phyloP scores from a whole-genome alignment of 768 basidiomycete species.

The Lactarius vividus region DNA sequence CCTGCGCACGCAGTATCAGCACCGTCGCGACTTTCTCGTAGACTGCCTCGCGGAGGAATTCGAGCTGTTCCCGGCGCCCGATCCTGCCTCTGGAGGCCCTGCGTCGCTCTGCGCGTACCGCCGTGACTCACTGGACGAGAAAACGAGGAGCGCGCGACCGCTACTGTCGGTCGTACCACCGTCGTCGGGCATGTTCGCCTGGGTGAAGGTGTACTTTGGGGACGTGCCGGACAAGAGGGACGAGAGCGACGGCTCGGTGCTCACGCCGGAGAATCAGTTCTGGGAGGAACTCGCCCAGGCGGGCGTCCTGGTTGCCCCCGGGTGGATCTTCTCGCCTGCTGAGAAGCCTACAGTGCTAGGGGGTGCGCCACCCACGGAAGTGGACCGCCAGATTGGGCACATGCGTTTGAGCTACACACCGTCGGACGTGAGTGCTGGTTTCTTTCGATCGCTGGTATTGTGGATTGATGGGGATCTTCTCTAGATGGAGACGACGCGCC shows the following conservation, averaged over 20 bases:
- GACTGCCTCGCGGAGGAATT: slow-evolving; percentile 65
- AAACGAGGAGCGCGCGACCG: slow-evolving; percentile 30
- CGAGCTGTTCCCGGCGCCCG: slow-evolving; percentile 45
- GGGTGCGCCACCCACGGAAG: background rate
- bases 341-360: slow-evolving; percentile 29
- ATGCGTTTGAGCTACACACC: slow-evolving; percentile 59
- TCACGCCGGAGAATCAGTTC: slow-evolving; percentile 54
- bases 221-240: slow-evolving; percentile 46
- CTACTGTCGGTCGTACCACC: slow-evolving; percentile 74
- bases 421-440: slow-evolving; percentile 42
- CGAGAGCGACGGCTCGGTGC: slow-evolving; percentile 33
- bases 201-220: slow-evolving; percentile 65
- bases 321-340: slow-evolving; percentile 46
- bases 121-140: slow-evolving; percentile 42
- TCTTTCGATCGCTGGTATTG: background rate
- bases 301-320: slow-evolving; percentile 67
- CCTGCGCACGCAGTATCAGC: slow-evolving; percentile 52
- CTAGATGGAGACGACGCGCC: slow-evolving; percentile 26
- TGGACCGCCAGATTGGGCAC: slow-evolving; percentile 42
- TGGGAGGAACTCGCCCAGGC: slow-evolving; percentile 59
- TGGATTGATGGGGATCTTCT: slow-evolving; percentile 1
- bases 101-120: slow-evolving; percentile 46
- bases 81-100: slow-evolving; percentile 36
- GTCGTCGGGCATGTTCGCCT: slow-evolving; percentile 80
- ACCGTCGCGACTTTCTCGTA: slow-evolving; percentile 60